Evolutionary conservation across 2,329 filamentous ascomycete species (phyloP).

Genomic region (Talaromyces sp.): DNA sequence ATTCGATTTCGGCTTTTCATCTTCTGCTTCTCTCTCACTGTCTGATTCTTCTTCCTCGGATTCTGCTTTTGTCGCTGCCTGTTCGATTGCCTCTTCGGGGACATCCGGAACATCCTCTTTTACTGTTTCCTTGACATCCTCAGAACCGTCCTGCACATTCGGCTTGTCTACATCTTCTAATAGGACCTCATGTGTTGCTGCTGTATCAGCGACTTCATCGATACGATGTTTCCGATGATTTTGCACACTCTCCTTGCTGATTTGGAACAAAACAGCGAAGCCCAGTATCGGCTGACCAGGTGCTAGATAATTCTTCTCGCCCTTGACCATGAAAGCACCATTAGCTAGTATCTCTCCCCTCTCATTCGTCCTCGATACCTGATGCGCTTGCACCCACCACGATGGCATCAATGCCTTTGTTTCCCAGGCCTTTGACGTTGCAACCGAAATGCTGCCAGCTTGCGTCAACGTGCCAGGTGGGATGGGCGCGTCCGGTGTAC

Average conservation of each 20-base stretch:
- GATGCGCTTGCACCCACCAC: slow-evolving; percentile 89
- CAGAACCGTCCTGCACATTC: slow-evolving; percentile 13
- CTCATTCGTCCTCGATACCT: slow-evolving; percentile 80
- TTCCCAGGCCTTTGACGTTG: slow-evolving; percentile 88
- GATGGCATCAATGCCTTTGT: slow-evolving; percentile 93
- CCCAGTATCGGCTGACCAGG: slow-evolving; percentile 84
- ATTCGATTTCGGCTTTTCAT: slow-evolving; percentile 13
- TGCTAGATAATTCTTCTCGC: slow-evolving; percentile 86
- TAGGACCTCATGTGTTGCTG: background rate
- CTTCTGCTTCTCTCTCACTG: slow-evolving; percentile 15
- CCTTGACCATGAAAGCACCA: slow-evolving; percentile 75
- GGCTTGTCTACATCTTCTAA: background rate
- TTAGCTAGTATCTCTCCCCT: slow-evolving; percentile 74
- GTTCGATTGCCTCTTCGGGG: background rate
- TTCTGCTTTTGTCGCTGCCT: background rate
- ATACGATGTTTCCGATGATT: slow-evolving; percentile 73
- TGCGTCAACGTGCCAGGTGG: slow-evolving; percentile 88
- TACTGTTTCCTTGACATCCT: slow-evolving; percentile 24
- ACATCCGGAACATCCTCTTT: background rate
- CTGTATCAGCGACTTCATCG: slow-evolving; percentile 24
- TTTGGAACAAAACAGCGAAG: slow-evolving; percentile 79
- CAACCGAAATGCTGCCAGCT: slow-evolving; percentile 79
- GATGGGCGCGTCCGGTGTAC: slow-evolving; percentile 75
- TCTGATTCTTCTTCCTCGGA: slow-evolving; percentile 4
- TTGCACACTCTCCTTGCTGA: slow-evolving; percentile 81